phyloP scores from a whole-genome alignment of 2,329 filamentous ascomycete genomes.

The Microcyclosporella mali region DNA sequence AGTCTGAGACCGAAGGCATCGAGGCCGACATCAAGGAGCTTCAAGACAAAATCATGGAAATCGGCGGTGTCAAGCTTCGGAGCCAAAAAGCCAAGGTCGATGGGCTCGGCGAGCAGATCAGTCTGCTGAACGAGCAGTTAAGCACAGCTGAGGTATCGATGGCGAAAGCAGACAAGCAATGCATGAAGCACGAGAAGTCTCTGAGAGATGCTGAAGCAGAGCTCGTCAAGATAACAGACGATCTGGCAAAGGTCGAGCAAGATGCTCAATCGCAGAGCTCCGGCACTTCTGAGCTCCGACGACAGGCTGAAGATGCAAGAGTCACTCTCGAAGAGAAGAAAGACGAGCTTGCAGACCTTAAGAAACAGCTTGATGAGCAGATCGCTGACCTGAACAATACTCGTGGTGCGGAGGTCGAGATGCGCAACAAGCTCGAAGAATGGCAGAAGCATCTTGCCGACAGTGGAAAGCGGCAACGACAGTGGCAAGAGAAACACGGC shows the following conservation, averaged over 20 bases:
- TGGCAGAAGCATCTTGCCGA: constrained; percentile 83
- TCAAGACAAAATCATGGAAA: constrained; percentile 97
- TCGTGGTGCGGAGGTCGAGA: constrained; percentile 86
- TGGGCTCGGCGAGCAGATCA: constrained; percentile 76
- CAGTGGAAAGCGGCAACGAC: constrained; percentile 73
- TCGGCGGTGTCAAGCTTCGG: constrained; percentile 87
- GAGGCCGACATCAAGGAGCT: constrained; percentile 89
- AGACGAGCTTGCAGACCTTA: constrained; percentile 70
- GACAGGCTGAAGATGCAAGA: constrained; percentile 74
- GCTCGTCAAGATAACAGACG: constrained; percentile 61
- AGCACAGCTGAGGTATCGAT: constrained; percentile 81
- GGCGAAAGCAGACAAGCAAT: constrained; percentile 91
- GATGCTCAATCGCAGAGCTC: constrained; percentile 72
- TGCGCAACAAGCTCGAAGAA: constrained; percentile 96
- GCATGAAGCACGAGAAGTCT: constrained; percentile 78
- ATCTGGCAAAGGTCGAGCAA: constrained; percentile 70
- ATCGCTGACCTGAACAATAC: constrained; percentile 80
- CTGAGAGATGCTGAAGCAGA: constrained; percentile 73
- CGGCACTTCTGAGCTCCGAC: constrained; percentile 65
- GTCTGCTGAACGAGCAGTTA: constrained; percentile 70
- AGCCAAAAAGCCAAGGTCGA: constrained; percentile 89
- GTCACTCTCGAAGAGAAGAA: constrained; percentile 70
- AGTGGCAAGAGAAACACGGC: constrained; percentile 84
- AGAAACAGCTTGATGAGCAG: constrained; percentile 81
- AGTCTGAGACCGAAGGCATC: constrained; percentile 76